Evolutionary conservation across 225 moss, liverwort and hornwort genomes (phyloP).

Genomic region (Bryum argenteum): DNA sequence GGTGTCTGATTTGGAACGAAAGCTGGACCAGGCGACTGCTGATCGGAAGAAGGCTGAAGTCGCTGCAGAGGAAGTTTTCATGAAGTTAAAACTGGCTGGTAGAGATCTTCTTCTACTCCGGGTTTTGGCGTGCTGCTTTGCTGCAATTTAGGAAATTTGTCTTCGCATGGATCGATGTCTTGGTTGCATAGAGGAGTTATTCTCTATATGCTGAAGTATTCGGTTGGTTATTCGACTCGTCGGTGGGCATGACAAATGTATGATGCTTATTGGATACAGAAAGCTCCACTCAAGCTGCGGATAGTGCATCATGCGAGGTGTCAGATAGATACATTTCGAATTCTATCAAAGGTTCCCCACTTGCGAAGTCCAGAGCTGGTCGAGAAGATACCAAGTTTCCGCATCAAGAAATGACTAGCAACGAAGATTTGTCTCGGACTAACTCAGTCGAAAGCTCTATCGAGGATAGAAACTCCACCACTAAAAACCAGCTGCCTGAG

Average conservation of each 20-base stretch:
- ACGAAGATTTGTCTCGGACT: constrained; percentile 41
- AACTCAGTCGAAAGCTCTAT: constrained; percentile 46
- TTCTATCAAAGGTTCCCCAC: constrained; percentile 31
- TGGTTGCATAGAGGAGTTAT: not conserved
- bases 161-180: not conserved
- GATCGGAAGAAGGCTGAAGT: constrained; percentile 54
- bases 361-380: constrained; percentile 27
- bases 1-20: constrained; percentile 54
- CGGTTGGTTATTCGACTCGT: not conserved
- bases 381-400: constrained; percentile 44
- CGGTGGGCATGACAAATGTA: constrained; percentile 8
- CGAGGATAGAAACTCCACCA: constrained; percentile 38
- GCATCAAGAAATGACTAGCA: constrained; percentile 42
- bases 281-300: constrained; percentile 37
- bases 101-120: constrained; percentile 2
- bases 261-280: constrained; percentile 37
- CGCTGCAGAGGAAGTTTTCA: constrained; percentile 41
- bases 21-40: constrained; percentile 47
- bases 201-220: constrained; percentile 2
- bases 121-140: not conserved
- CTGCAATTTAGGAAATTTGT: not conserved
- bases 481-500: constrained; percentile 45
- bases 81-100: constrained; percentile 54
- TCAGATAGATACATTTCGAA: constrained; percentile 33
- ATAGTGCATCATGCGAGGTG: constrained; percentile 37